A percentile compares a stretch with the other conserved stretches of the same genome.
Conservation (phyloP, 257 asterid species). For the Eucommia ulmoides region DNA sequence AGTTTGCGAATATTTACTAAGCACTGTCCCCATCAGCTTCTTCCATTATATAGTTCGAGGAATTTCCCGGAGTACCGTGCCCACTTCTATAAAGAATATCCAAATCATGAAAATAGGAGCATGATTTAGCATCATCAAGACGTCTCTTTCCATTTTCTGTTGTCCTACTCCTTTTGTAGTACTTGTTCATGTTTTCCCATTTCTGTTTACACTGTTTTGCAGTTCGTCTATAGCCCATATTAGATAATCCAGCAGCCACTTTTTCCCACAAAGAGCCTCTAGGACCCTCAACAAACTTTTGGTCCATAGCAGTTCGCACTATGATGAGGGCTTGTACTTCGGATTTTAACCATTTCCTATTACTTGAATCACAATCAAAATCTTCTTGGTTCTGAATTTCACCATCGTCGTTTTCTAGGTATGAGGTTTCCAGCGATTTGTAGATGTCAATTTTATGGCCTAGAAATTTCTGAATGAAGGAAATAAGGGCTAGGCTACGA, state of each 20-base stretch:
- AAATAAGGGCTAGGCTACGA: slow-evolving; percentile 11
- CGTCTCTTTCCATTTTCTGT: slow-evolving; percentile 8
- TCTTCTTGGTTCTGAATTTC: slow-evolving; percentile 9
- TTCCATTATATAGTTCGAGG: slow-evolving; percentile 1
- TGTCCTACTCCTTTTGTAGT: slow-evolving; percentile 12
- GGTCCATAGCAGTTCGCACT: slow-evolving; percentile 9
- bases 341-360: slow-evolving; percentile 20
- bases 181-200: slow-evolving; percentile 15
- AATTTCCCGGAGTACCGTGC: slow-evolving; percentile 4
- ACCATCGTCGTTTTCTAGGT: slow-evolving; percentile 10
- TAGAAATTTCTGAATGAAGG: slow-evolving; percentile 11
- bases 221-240: slow-evolving; percentile 19
- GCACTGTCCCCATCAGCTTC: slow-evolving; percentile 4
- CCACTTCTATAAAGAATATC: slow-evolving; percentile 13
- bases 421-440: slow-evolving; percentile 3
- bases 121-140: slow-evolving; percentile 5
- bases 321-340: slow-evolving; percentile 17
- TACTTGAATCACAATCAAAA: slow-evolving; percentile 8
- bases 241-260: slow-evolving; percentile 14
- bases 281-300: slow-evolving; percentile 8
- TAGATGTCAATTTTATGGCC: slow-evolving; percentile 9
- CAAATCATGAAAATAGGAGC: slow-evolving; percentile 14
- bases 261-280: slow-evolving; percentile 17
- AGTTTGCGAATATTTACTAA: too few species aligned
- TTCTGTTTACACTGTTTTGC: slow-evolving; percentile 20